Base-by-base conservation (phyloP, 371 early-diverging fungal species). In the Cokeromyces recurvatus region DNA sequence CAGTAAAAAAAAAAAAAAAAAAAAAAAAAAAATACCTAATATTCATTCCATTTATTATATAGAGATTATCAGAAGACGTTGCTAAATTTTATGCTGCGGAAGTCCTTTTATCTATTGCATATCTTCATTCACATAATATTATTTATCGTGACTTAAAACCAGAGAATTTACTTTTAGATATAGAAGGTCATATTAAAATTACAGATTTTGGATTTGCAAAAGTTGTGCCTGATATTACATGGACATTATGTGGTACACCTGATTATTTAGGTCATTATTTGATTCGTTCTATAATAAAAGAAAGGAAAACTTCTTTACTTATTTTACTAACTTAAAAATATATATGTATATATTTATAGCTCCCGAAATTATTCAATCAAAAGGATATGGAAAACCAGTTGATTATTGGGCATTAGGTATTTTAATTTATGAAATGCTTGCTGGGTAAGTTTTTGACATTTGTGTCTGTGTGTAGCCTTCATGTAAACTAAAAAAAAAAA, bases 201-300 rank as follows among this genome's bases (percentile, higher is more conserved):
- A 90, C 97, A 3, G 99, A 99, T 70, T 98, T 99, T 80, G 99
- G 99, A 5, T 98, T 99, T 80, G 95, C 98, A 23, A 97, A 97
- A 55, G 58, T 72, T 17, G 83, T 89, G 14, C 62, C 74, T 14
- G 83, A 81, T 43, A 73, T 53, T 10, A 68, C 65, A 20, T 90
- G 91, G 91, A 93, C 91, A 12, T 62, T 95, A 29, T 98, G 98
- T 64, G 99, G 99, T 12, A 98, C 99, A 16, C 98, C 98, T 12
- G 98, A 97, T 67, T 99, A 98, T 57, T 57, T 90, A n/a, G n/a
- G n/a, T n/a, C n/a, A n/a, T n/a, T n/a, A n/a, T n/a, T n/a, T n/a
- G n/a, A n/a, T n/a, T 19, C 57, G 57, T 53, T 21, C 29, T 10
- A 21, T 24, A 15, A 34, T 34, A 32, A 34, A 35, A 45, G 16